A percentile compares a stretch with the other conserved stretches of the same genome.
Conservation (phyloP, 495 filamentous ascomycete species). For the Extremus antarcticus region DNA sequence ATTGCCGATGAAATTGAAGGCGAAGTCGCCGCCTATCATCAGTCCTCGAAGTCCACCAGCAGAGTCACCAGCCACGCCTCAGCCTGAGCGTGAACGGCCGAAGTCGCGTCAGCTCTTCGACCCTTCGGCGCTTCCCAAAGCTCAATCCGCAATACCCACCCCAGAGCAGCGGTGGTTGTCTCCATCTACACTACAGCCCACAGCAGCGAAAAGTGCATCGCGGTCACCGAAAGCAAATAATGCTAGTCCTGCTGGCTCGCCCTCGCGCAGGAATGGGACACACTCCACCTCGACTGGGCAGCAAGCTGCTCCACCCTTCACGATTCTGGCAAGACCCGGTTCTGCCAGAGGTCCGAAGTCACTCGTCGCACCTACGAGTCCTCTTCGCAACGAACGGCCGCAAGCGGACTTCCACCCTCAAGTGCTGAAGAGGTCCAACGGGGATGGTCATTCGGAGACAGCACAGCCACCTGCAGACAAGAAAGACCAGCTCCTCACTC, state of each 20-base stretch:
- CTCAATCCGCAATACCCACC: neutral
- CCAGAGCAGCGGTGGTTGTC: neutral
- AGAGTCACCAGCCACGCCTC: neutral
- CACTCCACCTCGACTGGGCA: neutral
- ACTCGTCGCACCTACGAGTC: slow-evolving; percentile 8
- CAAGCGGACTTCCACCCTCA: slow-evolving; percentile 8
- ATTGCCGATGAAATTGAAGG: slow-evolving; percentile 9
- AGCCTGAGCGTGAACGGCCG: neutral
- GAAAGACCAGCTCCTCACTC: slow-evolving; percentile 16
- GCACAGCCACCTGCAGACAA: slow-evolving; percentile 15
- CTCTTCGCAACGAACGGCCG: slow-evolving; percentile 3
- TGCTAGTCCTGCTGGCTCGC: neutral
- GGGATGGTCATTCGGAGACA: slow-evolving; percentile 6
- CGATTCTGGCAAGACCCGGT: slow-evolving; percentile 37
- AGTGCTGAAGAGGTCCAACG: slow-evolving; percentile 10
- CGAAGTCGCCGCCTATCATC: slow-evolving; percentile 9
- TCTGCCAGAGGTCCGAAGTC: slow-evolving; percentile 29
- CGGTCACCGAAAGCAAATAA: slow-evolving; percentile 5
- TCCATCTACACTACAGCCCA: neutral
- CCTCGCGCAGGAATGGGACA: neutral
- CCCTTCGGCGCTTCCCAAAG: slow-evolving; percentile 10
- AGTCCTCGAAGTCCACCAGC: neutral
- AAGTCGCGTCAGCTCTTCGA: slow-evolving; percentile 4
- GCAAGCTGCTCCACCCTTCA: slow-evolving; percentile 28
- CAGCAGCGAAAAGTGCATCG: neutral